These are phyloP conservation scores for Angophora floribunda DNA, from an alignment of 345 rosid species.

Conservation along the genomic window DNA sequence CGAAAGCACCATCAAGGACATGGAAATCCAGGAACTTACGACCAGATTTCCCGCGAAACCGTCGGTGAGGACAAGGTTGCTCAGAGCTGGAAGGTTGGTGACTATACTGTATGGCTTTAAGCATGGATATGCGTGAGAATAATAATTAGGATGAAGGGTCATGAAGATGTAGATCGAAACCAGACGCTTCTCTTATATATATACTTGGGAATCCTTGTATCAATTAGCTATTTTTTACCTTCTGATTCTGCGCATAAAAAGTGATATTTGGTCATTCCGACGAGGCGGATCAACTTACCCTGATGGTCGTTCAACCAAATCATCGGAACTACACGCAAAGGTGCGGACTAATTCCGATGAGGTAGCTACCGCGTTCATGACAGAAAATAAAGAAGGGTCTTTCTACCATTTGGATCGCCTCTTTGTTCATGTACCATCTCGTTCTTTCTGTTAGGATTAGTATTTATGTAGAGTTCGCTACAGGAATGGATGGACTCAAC, in stretches of 20 bases:
- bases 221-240: not conserved
- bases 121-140: not conserved
- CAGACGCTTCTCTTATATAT: not conserved
- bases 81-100: not conserved
- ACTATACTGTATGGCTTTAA: not conserved
- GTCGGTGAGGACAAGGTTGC: not conserved
- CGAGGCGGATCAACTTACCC: not conserved
- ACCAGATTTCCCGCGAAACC: not conserved
- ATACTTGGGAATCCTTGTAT: not conserved
- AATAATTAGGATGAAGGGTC: not conserved
- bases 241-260: not conserved
- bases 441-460: not conserved
- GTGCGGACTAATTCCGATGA: not conserved
- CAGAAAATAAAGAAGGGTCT: not conserved
- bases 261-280: not conserved
- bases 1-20: not conserved
- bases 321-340: not conserved
- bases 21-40: not conserved
- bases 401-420: not conserved
- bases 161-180: not conserved
- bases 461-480: not conserved
- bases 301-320: not conserved
- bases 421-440: not conserved
- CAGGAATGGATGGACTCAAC: not conserved
- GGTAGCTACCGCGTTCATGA: not conserved